Evolutionary conservation across 1,284 basidiomycete species (phyloP).

Genomic region (Stygiomarasmius scandens): DNA sequence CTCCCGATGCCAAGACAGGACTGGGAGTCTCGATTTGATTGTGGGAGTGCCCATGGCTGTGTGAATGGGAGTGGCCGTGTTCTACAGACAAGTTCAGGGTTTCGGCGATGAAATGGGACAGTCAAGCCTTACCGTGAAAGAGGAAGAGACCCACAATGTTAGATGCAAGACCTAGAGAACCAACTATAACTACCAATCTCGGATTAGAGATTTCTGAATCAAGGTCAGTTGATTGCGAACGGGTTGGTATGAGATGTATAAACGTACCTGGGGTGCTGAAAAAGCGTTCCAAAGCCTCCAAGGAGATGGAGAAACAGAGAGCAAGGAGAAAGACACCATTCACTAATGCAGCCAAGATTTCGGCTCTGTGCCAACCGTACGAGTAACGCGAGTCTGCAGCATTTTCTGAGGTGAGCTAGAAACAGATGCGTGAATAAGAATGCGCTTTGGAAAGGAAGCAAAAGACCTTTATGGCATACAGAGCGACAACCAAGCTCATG

Average conservation of each 20-base stretch:
- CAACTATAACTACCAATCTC: conserved; percentile 88
- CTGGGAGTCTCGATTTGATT: conserved; percentile 25
- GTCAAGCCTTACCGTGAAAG: conserved; percentile 76
- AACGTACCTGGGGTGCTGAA: conserved; percentile 78
- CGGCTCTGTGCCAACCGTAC: conserved; percentile 98
- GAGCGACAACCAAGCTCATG: conserved; percentile 91
- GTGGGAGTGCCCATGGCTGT: conserved; percentile 36
- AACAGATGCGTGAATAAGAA: conserved; percentile 6
- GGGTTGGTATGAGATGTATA: conserved; percentile 7
- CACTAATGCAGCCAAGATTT: conserved; percentile 92
- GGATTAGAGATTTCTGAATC: conserved; percentile 85
- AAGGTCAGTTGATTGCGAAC: conserved; percentile 7
- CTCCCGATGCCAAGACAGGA: conserved; percentile 22
- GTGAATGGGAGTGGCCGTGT: conserved; percentile 67
- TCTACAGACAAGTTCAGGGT: conserved; percentile 44
- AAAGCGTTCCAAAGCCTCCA: conserved; percentile 93
- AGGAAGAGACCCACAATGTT: conserved; percentile 94
- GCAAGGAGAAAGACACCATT: conserved; percentile 95
- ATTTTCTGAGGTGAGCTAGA: conserved; percentile 57
- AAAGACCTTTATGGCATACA: conserved; percentile 92
- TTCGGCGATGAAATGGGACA: conserved; percentile 5
- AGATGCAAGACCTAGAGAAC: conserved; percentile 85
- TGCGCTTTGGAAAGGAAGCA: background rate
- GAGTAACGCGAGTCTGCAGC: conserved; percentile 71
- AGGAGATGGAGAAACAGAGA: conserved; percentile 92